These are phyloP conservation scores for Corchorus capsularis DNA, from an alignment of 345 rosid genomes.

Conservation along the genomic window DNA sequence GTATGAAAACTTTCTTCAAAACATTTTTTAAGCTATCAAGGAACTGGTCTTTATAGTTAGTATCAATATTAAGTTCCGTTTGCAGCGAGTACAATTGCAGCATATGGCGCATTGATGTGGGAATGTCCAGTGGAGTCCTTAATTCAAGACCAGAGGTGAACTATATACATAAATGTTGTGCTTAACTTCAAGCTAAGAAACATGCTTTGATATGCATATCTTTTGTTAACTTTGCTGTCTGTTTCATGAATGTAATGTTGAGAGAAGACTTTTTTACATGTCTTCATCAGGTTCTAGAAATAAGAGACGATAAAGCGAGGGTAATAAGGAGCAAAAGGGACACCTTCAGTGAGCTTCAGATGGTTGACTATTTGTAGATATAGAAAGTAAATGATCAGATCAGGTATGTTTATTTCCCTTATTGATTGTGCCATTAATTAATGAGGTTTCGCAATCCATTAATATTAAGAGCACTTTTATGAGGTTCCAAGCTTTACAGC, in stretches of 20 bases:
- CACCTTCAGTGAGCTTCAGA: conserved; percentile 48
- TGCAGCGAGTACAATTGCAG: conserved; percentile 78
- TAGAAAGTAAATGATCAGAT: conserved; percentile 6
- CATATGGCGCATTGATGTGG: conserved; percentile 92
- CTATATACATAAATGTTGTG: not conserved
- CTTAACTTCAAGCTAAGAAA: not conserved
- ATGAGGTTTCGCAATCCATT: not conserved
- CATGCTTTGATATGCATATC: not conserved
- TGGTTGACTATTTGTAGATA: conserved; percentile 51
- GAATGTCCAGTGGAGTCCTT: conserved; percentile 96
- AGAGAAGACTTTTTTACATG: not conserved
- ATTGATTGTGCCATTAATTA: not conserved
- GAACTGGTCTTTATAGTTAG: not conserved
- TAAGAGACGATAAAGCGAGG: conserved; percentile 62
- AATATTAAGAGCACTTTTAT: not conserved
- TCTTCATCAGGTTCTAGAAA: conserved; percentile 74
- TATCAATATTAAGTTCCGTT: not conserved
- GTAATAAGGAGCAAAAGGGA: conserved; percentile 62
- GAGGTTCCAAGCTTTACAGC: not conserved
- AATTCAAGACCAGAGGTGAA: conserved; percentile 90
- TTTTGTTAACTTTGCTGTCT: not conserved
- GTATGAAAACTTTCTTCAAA: conserved; percentile 34
- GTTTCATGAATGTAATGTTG: not conserved
- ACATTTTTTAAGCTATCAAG: not conserved
- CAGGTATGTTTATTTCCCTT: conserved; percentile 21